These are phyloP conservation scores for Theobroma cacao DNA, from an alignment of 345 rosid genomes.

Conservation along the genomic window DNA sequence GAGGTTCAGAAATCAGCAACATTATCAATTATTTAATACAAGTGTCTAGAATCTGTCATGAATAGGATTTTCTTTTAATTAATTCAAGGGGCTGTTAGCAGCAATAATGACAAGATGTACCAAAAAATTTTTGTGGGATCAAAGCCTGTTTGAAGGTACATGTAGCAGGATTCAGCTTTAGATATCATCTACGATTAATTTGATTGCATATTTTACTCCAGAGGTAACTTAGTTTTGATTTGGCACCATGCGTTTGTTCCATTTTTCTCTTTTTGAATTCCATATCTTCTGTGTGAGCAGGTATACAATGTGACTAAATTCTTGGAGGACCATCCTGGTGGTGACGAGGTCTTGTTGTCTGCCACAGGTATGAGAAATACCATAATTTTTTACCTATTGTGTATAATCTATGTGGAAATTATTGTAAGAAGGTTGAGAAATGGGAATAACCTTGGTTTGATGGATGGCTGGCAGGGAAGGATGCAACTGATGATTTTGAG, in stretches of 20 bases:
- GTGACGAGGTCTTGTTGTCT: constrained; percentile 68
- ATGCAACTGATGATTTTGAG: constrained; percentile 89
- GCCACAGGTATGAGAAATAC: constrained; percentile 46
- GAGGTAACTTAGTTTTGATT: constrained; percentile 2
- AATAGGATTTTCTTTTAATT: not conserved
- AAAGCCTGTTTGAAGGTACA: not conserved
- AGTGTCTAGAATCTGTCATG: not conserved
- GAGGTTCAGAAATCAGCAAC: not conserved
- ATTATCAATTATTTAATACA: not conserved
- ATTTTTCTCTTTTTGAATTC: not conserved
- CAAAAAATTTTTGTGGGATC: not conserved
- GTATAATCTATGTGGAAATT: not conserved
- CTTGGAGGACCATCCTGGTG: constrained; percentile 85
- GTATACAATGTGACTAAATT: constrained; percentile 75
- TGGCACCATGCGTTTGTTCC: not conserved
- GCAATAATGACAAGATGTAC: not conserved
- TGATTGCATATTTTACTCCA: not conserved
- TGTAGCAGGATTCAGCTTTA: not conserved
- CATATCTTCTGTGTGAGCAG: constrained; percentile 27
- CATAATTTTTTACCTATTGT: not conserved
- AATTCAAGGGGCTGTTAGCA: not conserved
- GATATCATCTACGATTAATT: not conserved
- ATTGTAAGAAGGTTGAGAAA: not conserved
- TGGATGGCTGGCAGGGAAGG: constrained; percentile 58
- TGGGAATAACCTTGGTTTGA: not conserved